Conservation (phyloP, 2,329 filamentous ascomycete genomes). For the Gaeumannomyces sp. region DNA sequence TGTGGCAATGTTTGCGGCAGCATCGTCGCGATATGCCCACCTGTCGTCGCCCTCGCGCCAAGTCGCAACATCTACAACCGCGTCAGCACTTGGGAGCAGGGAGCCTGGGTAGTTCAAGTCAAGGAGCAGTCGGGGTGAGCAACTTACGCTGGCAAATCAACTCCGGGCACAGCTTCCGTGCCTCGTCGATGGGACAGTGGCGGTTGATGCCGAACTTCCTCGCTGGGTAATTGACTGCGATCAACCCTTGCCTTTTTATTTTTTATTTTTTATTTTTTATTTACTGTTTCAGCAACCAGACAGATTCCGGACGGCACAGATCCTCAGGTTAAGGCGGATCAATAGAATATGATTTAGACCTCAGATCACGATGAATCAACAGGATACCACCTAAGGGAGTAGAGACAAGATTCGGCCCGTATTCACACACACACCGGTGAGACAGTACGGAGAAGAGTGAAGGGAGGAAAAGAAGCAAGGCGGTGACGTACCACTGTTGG, state of each 20-base stretch:
- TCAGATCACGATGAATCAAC: constrained; percentile 5
- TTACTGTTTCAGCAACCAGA: no score
- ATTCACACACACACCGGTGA: no score
- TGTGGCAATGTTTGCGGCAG: constrained; percentile 69
- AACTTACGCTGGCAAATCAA: constrained; percentile 64
- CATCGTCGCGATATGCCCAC: constrained; percentile 86
- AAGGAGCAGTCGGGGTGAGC: no score
- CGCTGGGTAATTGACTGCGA: constrained; percentile 93
- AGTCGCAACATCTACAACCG: constrained; percentile 64
- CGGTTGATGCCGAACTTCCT: constrained; percentile 72
- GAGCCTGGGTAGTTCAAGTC: background rate
- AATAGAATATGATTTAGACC: no score
- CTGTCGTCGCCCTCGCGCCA: constrained; percentile 87
- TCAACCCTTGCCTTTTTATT: constrained; percentile 68
- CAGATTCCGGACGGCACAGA: no score
- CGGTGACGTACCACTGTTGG: constrained; percentile 72
- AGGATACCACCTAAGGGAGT: constrained; percentile 2
- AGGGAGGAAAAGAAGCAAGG: background rate
- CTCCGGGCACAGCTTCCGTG: constrained; percentile 77
- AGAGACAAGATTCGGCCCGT: no score
- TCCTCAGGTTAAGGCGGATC: constrained; percentile 1
- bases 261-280: background rate
- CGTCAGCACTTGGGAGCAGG: background rate
- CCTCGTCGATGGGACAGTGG: constrained; percentile 74
- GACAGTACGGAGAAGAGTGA: no score